A percentile compares a stretch with the other conserved stretches of the same genome.
Evolutionary conservation across 1,284 basidiomycete genomes (phyloP).

Genomic region (Xerocomus subilludens): DNA sequence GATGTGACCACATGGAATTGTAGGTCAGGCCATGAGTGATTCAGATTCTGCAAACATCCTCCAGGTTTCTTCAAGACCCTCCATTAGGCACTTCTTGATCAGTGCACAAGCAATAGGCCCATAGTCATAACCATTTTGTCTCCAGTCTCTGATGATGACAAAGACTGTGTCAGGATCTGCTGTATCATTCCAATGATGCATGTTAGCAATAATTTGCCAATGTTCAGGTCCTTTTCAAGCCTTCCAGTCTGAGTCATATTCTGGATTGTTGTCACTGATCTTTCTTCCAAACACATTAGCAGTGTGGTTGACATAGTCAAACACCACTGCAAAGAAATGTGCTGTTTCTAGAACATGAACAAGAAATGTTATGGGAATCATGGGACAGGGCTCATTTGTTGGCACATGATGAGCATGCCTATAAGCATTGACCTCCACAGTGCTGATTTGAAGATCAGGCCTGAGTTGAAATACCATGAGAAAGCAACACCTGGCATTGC

Average conservation of each 20-base stretch:
- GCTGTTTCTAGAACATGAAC: neutral
- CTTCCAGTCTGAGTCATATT: conserved; percentile 23
- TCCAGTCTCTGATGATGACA: conserved; percentile 11
- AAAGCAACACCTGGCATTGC: neutral
- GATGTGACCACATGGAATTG: conserved; percentile 27
- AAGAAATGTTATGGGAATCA: conserved; percentile 7
- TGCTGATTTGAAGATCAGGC: neutral
- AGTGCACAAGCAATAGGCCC: conserved; percentile 20
- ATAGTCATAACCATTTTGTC: conserved; percentile 31
- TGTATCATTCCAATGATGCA: conserved; percentile 25
- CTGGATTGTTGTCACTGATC: neutral
- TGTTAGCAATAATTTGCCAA: conserved; percentile 21
- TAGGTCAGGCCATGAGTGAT: neutral
- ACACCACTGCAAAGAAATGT: conserved; percentile 30
- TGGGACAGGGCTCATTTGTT: neutral
- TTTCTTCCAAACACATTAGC: conserved; percentile 23
- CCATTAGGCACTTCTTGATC: conserved; percentile 13
- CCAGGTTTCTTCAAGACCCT: conserved; percentile 12
- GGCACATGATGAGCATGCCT: conserved; percentile 5
- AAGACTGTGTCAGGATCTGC: neutral
- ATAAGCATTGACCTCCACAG: neutral
- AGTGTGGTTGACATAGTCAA: conserved; percentile 11
- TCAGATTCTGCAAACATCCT: neutral
- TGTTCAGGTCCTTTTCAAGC: conserved; percentile 13
- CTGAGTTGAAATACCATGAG: neutral